phyloP scores from a whole-genome alignment of 176 grass and related monocot species.

The Alopecurus myosuroides region DNA sequence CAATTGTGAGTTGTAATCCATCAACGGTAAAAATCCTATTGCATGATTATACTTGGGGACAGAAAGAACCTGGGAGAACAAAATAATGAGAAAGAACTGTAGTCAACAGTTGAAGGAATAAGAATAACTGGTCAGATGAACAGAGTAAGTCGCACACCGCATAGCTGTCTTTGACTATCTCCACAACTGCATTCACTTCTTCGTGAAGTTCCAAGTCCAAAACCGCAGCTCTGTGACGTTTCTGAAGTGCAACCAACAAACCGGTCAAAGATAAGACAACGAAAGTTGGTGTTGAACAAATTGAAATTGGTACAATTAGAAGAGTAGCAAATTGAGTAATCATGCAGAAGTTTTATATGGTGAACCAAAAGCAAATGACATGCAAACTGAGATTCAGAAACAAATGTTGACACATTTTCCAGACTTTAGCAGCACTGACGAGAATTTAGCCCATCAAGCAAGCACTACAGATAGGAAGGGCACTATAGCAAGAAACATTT shows the following conservation, averaged over 20 bases:
- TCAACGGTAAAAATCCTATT: constrained; percentile 70
- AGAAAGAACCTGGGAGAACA: constrained; percentile 69
- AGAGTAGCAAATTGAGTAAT: not conserved
- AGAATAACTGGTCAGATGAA: not conserved
- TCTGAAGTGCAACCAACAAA: constrained; percentile 50
- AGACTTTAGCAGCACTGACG: not conserved
- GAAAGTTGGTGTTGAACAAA: not conserved
- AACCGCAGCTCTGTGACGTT: constrained; percentile 50
- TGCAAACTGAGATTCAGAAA: not conserved
- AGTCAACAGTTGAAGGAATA: not conserved
- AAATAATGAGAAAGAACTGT: constrained; percentile 2
- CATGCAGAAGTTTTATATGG: not conserved
- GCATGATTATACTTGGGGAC: constrained; percentile 77
- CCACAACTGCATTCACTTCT: constrained; percentile 81
- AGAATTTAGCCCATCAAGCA: not conserved
- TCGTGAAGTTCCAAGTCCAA: constrained; percentile 71
- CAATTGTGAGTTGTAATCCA: constrained; percentile 88
- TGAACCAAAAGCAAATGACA: not conserved
- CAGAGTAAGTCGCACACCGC: constrained; percentile 40
- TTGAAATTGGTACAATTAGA: not conserved
- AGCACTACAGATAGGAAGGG: not conserved
- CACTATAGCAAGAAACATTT: not conserved
- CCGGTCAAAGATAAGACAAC: not conserved
- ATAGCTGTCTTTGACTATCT: constrained; percentile 83
- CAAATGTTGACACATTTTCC: not conserved